Base-by-base conservation (phyloP, 176 grass and related monocot genomes). In the Eragrostis curvula region DNA sequence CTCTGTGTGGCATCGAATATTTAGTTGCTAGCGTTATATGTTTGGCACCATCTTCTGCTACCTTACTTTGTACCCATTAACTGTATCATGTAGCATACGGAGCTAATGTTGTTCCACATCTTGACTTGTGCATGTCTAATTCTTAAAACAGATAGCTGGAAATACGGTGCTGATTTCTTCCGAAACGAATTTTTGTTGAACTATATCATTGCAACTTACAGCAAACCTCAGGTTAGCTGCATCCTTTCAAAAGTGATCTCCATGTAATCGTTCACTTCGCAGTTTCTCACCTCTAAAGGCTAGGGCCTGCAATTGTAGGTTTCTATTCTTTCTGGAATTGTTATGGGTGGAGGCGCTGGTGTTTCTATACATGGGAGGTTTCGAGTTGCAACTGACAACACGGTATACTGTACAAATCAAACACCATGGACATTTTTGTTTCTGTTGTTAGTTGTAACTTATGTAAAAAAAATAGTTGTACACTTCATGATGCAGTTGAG, bases 301-400 rank as follows among this genome's bases (percentile, higher is more conserved):
- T 79, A 55, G 24, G 56, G 56, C 63, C 42, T 62, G 65, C 62
- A 73, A 29, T 71, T 88, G 10, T 82, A 98, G 96, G 93, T 95
- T 88, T 98, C 96, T 73, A 74, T 98, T 67, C 96, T 98, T 80
- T 32, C 85, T 86, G 90, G 92, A 83, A 98, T 95, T 73, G 87
- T 87, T 82, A 91, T 98, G 90, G 96, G 96, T 65, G 90, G 90
- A 86, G 96, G 96, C 36, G 96, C 91, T 69, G 96, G 96, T 86
- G 74, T 98, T 79, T 98, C 96, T 62, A 82, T 98, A 87, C 96
- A 98, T 56, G 96, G 96, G 73, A 95, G 69, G 78, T 98, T 98
- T 88, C 81, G 84, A 45, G 86, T 98, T 88, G 96, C 53, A 74
- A 98, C 90, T 21, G 96, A 95, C 41, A 95, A 91, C 82, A 95